phyloP scores from a whole-genome alignment of 2,329 filamentous ascomycete genomes.

The Colletotrichum lupini region DNA sequence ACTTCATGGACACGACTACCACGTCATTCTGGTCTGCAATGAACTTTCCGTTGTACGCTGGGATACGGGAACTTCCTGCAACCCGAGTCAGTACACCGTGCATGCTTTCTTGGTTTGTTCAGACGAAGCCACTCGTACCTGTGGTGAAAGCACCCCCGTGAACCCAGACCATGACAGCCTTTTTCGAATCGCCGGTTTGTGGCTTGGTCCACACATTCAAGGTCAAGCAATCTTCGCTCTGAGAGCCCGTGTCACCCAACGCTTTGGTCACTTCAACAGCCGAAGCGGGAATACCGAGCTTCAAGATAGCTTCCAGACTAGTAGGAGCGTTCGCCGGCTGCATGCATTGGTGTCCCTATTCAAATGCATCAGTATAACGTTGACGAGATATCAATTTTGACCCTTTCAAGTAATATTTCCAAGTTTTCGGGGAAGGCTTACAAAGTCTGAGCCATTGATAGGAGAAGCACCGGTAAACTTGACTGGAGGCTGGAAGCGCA shows the following conservation, averaged over 20 bases:
- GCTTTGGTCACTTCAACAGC: slow-evolving; percentile 10
- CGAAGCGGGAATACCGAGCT: slow-evolving; percentile 30
- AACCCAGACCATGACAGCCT: slow-evolving; percentile 57
- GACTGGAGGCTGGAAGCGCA: slow-evolving; percentile 54
- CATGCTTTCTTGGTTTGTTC: neutral
- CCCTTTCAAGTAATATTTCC: neutral
- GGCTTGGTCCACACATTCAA: slow-evolving; percentile 53
- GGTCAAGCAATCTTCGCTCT: slow-evolving; percentile 50
- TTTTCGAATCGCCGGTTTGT: slow-evolving; percentile 44
- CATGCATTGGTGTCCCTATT: slow-evolving; percentile 30
- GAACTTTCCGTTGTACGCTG: slow-evolving; percentile 49
- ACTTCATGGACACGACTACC: slow-evolving; percentile 58
- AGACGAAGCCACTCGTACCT: slow-evolving; percentile 35
- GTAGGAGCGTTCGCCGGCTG: slow-evolving; percentile 5
- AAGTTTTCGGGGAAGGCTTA: neutral
- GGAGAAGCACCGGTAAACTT: slow-evolving; percentile 3
- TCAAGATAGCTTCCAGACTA: slow-evolving; percentile 2
- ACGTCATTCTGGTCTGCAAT: slow-evolving; percentile 56
- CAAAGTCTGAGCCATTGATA: slow-evolving; percentile 26
- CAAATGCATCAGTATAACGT: neutral
- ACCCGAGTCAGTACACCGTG: slow-evolving; percentile 8
- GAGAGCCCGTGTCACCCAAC: slow-evolving; percentile 22
- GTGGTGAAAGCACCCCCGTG: slow-evolving; percentile 54
- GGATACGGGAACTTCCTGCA: slow-evolving; percentile 22
- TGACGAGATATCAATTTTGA: neutral